A percentile compares a stretch with the other conserved stretches of the same genome.
Conservation (phyloP, 2,329 filamentous ascomycete species). For the Diaporthe sp. region DNA sequence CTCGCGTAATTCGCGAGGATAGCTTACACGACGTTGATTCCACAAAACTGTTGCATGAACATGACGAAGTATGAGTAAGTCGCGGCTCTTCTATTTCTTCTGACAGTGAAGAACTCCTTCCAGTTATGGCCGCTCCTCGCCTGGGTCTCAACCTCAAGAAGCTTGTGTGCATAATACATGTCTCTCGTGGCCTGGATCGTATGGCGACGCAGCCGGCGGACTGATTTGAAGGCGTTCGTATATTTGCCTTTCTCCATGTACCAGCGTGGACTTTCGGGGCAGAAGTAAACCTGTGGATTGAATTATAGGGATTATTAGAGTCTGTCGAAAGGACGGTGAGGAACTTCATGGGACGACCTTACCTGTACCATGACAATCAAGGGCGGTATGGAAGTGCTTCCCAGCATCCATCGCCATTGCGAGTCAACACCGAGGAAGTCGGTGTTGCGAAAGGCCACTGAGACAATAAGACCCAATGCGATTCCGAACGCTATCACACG, state of each 20-base stretch:
- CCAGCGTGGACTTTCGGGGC: slow-evolving; percentile 65
- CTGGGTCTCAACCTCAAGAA: slow-evolving; percentile 46
- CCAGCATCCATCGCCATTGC: slow-evolving; percentile 10
- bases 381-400: slow-evolving; percentile 5
- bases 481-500: slow-evolving; percentile 59
- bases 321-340: not conserved
- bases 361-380: slow-evolving; percentile 1
- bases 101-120: slow-evolving; percentile 51
- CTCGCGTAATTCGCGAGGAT: too few species aligned
- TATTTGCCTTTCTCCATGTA: slow-evolving; percentile 61
- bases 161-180: slow-evolving; percentile 59
- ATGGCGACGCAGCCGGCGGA: slow-evolving; percentile 57
- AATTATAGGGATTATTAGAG: not conserved
- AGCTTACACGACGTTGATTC: slow-evolving; percentile 31
- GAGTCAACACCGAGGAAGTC: slow-evolving; percentile 2
- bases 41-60: slow-evolving; percentile 51
- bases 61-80: slow-evolving; percentile 50
- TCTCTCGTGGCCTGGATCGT: slow-evolving; percentile 61
- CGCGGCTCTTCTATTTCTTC: slow-evolving; percentile 49
- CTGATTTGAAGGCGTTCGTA: slow-evolving; percentile 55
- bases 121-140: slow-evolving; percentile 42
- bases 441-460: not conserved
- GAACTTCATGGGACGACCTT: not conserved
- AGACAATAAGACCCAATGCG: not conserved
- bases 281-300: slow-evolving; percentile 50